These are phyloP conservation scores for Adansonia gregorii DNA, from an alignment of 441 rosid species.

Conservation along the genomic window DNA sequence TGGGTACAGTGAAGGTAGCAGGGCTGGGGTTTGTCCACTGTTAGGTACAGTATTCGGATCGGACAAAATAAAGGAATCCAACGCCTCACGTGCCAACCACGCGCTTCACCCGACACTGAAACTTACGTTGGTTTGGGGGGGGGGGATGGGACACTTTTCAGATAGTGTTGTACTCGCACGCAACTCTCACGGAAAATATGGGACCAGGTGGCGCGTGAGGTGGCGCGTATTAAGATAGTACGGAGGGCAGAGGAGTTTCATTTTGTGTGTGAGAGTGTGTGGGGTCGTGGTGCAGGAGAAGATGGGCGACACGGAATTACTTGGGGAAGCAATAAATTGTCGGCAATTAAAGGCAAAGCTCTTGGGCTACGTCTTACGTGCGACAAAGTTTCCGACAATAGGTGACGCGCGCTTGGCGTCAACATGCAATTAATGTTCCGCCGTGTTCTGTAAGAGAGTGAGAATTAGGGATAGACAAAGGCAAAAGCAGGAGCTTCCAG, in stretches of 20 bases:
- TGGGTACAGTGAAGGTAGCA: slow-evolving; percentile 23
- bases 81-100: slow-evolving; percentile 34
- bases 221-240: slow-evolving; percentile 9
- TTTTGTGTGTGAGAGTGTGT: too few relatives aligned
- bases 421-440: slow-evolving; percentile 36
- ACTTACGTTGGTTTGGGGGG: neutral
- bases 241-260: neutral
- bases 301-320: slow-evolving; percentile 36
- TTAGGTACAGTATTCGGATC: slow-evolving; percentile 34
- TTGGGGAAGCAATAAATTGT: slow-evolving; percentile 38
- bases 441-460: slow-evolving; percentile 10
- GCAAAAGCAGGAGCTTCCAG: neutral
- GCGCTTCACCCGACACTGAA: slow-evolving; percentile 20
- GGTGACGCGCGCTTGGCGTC: slow-evolving; percentile 50
- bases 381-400: slow-evolving; percentile 34
- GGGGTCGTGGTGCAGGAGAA: neutral
- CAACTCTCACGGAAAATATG: neutral
- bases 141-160: slow-evolving; percentile 10
- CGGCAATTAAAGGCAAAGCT: slow-evolving; percentile 40
- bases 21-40: slow-evolving; percentile 14
- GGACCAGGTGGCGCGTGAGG: slow-evolving; percentile 26
- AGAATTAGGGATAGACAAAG: neutral
- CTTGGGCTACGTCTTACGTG: slow-evolving; percentile 32
- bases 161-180: slow-evolving; percentile 20
- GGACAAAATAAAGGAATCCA: slow-evolving; percentile 40